Evolutionary conservation across 2,329 filamentous ascomycete genomes (phyloP).

Genomic region (Dryadomyces sulphureus): DNA sequence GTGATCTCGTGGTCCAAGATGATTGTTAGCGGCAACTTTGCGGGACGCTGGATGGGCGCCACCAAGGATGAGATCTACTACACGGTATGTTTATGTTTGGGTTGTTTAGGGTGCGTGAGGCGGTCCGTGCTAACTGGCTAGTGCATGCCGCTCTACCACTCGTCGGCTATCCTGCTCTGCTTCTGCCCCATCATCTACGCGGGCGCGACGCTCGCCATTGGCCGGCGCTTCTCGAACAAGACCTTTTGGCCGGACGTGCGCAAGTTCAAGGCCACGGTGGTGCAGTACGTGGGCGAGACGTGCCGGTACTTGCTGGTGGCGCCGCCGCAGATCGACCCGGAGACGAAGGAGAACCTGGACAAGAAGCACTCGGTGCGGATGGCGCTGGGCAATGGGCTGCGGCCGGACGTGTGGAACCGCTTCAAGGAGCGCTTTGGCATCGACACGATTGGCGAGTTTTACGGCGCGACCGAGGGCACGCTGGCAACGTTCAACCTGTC

Average conservation of each 20-base stretch:
- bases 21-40: constrained; percentile 36
- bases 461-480: constrained; percentile 61
- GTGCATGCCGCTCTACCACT: constrained; percentile 85
- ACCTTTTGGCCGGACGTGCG: constrained; percentile 66
- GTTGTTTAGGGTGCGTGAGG: too few species aligned
- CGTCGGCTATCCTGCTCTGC: constrained; percentile 59
- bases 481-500: constrained; percentile 58
- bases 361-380: constrained; percentile 55
- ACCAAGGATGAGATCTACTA: constrained; percentile 54
- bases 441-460: constrained; percentile 63
- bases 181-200: constrained; percentile 43
- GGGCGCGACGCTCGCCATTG: constrained; percentile 55
- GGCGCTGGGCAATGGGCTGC: constrained; percentile 73
- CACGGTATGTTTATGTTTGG: constrained; percentile 35
- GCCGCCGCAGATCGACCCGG: constrained; percentile 44
- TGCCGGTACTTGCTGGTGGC: constrained; percentile 66
- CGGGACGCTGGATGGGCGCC: constrained; percentile 41
- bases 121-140: constrained; percentile 19
- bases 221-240: constrained; percentile 62
- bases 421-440: constrained; percentile 75
- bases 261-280: constrained; percentile 53
- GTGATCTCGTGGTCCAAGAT: constrained; percentile 61
- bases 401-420: constrained; percentile 71
- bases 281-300: constrained; percentile 83
- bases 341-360: constrained; percentile 55